Percentiles rank a stretch among this genome's conserved stretches.
These are phyloP conservation scores for Zygnema cylindricum DNA, from an alignment of 139 green algal species.

Conservation along the genomic window DNA sequence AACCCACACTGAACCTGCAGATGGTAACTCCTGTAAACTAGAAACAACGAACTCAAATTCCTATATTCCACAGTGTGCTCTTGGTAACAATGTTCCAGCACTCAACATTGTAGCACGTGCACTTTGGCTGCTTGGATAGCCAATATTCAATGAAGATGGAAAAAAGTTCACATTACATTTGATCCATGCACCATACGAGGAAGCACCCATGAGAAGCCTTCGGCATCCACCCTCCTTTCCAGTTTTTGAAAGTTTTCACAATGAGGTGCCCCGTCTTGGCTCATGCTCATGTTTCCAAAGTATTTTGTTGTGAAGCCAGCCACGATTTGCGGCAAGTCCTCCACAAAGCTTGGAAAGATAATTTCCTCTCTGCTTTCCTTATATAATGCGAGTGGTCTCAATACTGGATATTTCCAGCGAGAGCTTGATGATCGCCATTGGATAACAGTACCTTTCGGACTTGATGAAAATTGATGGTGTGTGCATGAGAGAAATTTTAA, in stretches of 20 bases:
- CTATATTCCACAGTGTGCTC: too few species aligned
- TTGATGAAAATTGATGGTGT: not conserved
- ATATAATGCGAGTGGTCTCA: not conserved
- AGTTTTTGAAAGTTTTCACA: not conserved
- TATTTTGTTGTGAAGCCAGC: not conserved
- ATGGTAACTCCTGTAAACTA: too few species aligned
- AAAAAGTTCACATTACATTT: not conserved
- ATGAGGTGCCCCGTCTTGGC: not conserved
- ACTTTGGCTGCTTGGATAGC: too few species aligned
- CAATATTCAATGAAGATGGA: too few species aligned
- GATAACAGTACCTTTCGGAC: too few species aligned
- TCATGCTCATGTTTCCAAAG: not conserved
- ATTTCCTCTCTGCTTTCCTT: not conserved
- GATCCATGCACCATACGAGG: not conserved
- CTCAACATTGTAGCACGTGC: too few species aligned
- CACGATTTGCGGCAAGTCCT: not conserved
- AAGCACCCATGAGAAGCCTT: not conserved
- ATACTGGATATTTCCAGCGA: not conserved
- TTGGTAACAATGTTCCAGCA: too few species aligned
- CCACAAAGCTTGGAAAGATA: not conserved
- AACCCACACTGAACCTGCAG: too few species aligned
- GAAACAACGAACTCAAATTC: too few species aligned
- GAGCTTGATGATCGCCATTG: not conserved
- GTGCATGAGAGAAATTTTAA: not conserved
- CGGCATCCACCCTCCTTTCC: not conserved